Base-by-base conservation (phyloP, 805 yeast genomes). In the Soucietia sequanensis region DNA sequence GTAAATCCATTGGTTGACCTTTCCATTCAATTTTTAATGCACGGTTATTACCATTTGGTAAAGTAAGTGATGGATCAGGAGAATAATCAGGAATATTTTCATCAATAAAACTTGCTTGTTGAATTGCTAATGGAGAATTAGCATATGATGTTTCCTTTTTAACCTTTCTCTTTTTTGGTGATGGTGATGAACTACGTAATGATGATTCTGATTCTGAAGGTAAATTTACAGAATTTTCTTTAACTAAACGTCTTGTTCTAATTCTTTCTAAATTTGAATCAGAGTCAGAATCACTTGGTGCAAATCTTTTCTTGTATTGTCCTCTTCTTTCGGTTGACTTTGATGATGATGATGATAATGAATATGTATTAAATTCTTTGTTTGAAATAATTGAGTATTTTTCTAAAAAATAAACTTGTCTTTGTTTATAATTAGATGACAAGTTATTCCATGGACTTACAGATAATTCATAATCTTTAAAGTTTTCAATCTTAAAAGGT, bases 1-100 rank as follows among this genome's bases (percentile, higher is more conserved):
- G 70, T 37, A 91, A 72, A 58, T 86, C 95, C 96, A 91, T 89
- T 23, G 97, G 95, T 50, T 89, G 95, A 8, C 98, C 99, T 65
- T 90, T 91, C 99, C 99, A 91, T 59, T 91, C 98, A 23, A 95
- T 85, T 54, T 83, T 83, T 48, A 90, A 70, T 45, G 87, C 80
- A 63, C 83, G 80, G 37, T 74, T 65, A 50, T 79, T 81, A 30
- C 54, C 58, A 44, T 68, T 77, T 48, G 95, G 95, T 42, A 90
- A 67, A 1, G 84, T 70, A 3, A 39, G 33, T 2, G 68, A 50
- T 10, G 77, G 46, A 13, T 84, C 70, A 3, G 97, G 97, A n/a
- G 87, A 79, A 60, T 72, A 88, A 59, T 89, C 96, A 23, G 89
- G 89, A 37, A 90, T 64, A 18, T 78, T 64, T 54, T 80, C 84